Evolutionary conservation across 1,139 yeast genomes (phyloP).

Genomic region (Saccharomyces hybrid): DNA sequence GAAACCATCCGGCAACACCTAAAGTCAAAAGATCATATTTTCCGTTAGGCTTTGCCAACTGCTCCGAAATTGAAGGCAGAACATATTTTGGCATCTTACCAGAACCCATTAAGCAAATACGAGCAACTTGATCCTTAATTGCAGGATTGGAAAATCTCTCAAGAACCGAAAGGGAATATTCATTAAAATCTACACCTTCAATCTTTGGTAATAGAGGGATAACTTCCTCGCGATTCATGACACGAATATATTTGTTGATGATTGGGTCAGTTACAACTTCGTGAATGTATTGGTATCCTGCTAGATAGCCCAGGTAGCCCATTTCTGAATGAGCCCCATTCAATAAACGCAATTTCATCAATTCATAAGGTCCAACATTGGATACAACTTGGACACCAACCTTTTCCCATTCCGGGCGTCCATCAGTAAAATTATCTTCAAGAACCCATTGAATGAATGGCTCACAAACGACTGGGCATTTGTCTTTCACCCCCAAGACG

Average conservation of each 20-base stretch:
- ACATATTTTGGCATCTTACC: too few species aligned
- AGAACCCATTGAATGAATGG: slow-evolving; percentile 9
- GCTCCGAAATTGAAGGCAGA: too few species aligned
- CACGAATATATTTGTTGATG: slow-evolving; percentile 1
- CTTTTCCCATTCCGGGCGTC: slow-evolving; percentile 6
- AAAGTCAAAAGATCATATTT: background rate
- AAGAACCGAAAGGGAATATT: slow-evolving; percentile 6
- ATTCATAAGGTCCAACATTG: slow-evolving; percentile 2
- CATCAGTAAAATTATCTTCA: slow-evolving; percentile 7
- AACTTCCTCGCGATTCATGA: background rate
- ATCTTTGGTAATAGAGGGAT: background rate
- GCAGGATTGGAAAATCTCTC: slow-evolving; percentile 8
- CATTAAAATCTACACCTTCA: slow-evolving; percentile 4
- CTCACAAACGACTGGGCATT: slow-evolving; percentile 6
- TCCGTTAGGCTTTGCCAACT: background rate
- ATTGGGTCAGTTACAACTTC: slow-evolving; percentile 6
- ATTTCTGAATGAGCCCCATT: slow-evolving; percentile 7
- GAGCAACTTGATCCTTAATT: too few species aligned
- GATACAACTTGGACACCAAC: slow-evolving; percentile 7
- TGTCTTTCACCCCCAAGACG: background rate
- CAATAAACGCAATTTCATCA: slow-evolving; percentile 6
- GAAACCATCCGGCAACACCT: slow-evolving; percentile 9
- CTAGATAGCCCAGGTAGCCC: slow-evolving; percentile 7
- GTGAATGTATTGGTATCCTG: slow-evolving; percentile 6
- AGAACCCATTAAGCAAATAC: too few species aligned